Percentiles rank a stretch among this genome's conserved stretches.
Conservation (phyloP, 768 basidiomycete species). For the Boletus tylopilopsis region DNA sequence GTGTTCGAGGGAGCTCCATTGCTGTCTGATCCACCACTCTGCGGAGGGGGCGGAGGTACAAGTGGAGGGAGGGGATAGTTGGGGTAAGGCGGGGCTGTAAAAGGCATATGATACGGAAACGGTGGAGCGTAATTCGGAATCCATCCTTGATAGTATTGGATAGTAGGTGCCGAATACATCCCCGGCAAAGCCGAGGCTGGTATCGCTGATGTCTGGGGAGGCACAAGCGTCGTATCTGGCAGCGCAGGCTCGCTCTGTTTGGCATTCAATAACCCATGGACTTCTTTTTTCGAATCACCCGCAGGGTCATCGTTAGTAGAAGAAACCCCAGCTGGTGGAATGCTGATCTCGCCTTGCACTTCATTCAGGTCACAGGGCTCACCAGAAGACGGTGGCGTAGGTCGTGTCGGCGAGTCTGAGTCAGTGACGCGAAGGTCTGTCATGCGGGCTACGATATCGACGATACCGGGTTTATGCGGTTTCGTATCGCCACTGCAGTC, state of each 20-base stretch:
- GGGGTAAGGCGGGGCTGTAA: constrained; percentile 42
- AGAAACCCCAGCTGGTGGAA: neutral
- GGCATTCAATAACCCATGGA: constrained; percentile 19
- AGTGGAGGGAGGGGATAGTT: constrained; percentile 38
- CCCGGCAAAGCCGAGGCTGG: constrained; percentile 10
- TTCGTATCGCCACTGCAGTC: constrained; percentile 11
- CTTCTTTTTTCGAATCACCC: constrained; percentile 6
- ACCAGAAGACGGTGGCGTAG: neutral
- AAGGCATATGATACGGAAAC: constrained; percentile 51
- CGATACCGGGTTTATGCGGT: constrained; percentile 4
- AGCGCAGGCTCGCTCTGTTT: constrained; percentile 22
- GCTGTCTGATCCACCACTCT: constrained; percentile 36
- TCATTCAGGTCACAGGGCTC: constrained; percentile 18
- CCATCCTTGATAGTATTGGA: constrained; percentile 55
- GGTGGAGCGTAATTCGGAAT: constrained; percentile 48
- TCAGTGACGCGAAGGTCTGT: constrained; percentile 9
- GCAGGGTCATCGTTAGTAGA: constrained; percentile 1
- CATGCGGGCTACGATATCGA: constrained; percentile 9
- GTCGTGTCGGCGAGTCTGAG: constrained; percentile 2
- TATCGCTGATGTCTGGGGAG: constrained; percentile 31
- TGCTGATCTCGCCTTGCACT: constrained; percentile 9
- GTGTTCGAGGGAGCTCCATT: constrained; percentile 30
- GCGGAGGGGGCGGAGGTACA: constrained; percentile 22
- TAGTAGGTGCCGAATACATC: constrained; percentile 38
- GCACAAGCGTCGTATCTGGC: constrained; percentile 1